phyloP scores from a whole-genome alignment of 208 protist genomes.

The Ichthyophonus hoferi region DNA sequence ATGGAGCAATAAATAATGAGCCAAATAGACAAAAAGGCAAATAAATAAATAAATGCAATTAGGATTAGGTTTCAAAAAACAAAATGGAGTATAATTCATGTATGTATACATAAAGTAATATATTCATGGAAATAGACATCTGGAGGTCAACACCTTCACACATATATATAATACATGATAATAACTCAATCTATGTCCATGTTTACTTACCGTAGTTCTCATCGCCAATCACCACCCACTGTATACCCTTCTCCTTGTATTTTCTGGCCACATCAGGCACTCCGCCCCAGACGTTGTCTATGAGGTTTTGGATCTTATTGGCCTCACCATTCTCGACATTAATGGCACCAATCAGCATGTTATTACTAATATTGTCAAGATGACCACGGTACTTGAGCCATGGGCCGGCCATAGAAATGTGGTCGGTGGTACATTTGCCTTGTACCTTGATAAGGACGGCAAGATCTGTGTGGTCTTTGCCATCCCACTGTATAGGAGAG shows the following conservation, averaged over 20 bases:
- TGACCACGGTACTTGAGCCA: conserved; percentile 79
- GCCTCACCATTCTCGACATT: conserved; percentile 43
- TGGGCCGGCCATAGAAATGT: conserved; percentile 62
- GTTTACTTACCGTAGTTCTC: conserved; percentile 83
- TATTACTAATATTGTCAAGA: conserved; percentile 81
- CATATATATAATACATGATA: too few relatives aligned
- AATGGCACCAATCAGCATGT: conserved; percentile 71
- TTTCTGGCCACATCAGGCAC: conserved; percentile 49
- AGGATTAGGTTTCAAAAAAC: too few relatives aligned
- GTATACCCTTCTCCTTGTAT: conserved; percentile 56
- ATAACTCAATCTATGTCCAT: too few relatives aligned
- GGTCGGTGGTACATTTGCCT: conserved; percentile 78
- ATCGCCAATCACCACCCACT: conserved; percentile 76
- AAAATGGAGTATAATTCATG: too few relatives aligned
- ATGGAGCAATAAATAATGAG: too few relatives aligned
- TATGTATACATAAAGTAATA: too few relatives aligned
- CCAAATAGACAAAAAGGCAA: too few relatives aligned
- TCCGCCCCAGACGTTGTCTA: too few relatives aligned
- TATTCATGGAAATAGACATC: too few relatives aligned
- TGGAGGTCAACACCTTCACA: too few relatives aligned
- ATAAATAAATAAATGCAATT: too few relatives aligned
- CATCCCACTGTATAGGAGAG: conserved; percentile 55
- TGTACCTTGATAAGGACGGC: conserved; percentile 56
- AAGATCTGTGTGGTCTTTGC: conserved; percentile 42
- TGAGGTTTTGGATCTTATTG: conserved; percentile 54